phyloP scores from a whole-genome alignment of 257 asterid species.

The Knoxia roxburghii region DNA sequence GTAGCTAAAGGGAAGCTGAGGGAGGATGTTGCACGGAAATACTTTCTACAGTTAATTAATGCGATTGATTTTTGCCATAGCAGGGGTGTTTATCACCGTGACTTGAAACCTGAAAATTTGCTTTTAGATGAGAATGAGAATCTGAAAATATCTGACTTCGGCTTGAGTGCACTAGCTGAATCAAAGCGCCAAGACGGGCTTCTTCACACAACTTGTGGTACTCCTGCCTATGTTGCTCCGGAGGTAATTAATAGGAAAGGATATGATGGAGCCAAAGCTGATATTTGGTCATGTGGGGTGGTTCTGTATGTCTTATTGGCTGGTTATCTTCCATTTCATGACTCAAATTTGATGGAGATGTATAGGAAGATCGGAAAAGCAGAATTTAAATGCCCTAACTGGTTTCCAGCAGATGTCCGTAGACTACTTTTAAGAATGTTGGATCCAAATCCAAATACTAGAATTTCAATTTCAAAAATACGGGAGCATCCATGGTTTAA shows the following conservation, averaged over 20 bases:
- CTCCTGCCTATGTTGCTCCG: constrained; percentile 87
- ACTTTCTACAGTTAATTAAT: constrained; percentile 52
- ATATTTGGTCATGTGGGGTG: constrained; percentile 88
- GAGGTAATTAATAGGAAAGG: constrained; percentile 72
- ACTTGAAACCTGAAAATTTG: constrained; percentile 73
- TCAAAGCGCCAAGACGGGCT: constrained; percentile 67
- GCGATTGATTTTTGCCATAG: constrained; percentile 86
- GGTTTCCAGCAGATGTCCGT: constrained; percentile 60
- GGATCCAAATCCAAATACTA: constrained; percentile 63
- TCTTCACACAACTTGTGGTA: constrained; percentile 81
- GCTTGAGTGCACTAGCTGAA: constrained; percentile 65
- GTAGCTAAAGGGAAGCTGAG: constrained; percentile 61
- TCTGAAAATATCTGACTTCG: constrained; percentile 72
- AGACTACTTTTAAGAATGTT: constrained; percentile 42
- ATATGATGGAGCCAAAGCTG: constrained; percentile 72
- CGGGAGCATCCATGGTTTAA: constrained; percentile 56
- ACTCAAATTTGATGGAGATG: constrained; percentile 72
- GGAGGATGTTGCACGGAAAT: constrained; percentile 52
- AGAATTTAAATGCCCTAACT: constrained; percentile 55
- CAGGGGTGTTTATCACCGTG: constrained; percentile 82
- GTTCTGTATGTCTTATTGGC: constrained; percentile 61
- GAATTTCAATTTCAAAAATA: constrained; percentile 52
- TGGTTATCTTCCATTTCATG: constrained; percentile 75
- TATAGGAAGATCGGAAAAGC: constrained; percentile 65
- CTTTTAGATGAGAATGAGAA: constrained; percentile 62